Evolutionary conservation across 108 stramenopile genomes (phyloP), one percentile per base, ranked within the genome.

Genomic region (Craspedostauros australis): DNA sequence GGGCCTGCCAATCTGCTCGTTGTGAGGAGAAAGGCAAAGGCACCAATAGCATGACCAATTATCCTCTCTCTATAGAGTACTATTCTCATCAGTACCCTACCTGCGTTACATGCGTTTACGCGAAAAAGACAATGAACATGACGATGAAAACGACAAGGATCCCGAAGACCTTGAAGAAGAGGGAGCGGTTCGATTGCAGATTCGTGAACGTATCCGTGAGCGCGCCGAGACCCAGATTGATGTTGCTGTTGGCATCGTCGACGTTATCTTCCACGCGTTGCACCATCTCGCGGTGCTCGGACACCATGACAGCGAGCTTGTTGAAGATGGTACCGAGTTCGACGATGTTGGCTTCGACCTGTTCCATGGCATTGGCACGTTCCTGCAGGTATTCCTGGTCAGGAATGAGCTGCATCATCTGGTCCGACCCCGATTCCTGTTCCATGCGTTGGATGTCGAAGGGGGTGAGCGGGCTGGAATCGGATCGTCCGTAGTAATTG

Each of bases 221-320:
- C 11, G 66, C 52, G 24, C 73, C 70, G 68, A 93, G 48, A 66
- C 82, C 77, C 61, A 88, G 48, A 47, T 68, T 79, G 46, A 93
- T 71, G 39, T 78, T 93, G 25, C 75, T 51, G 46, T 84, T 82
- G n/a, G 91, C 78, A 23, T 88, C 86, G 25, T 93, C 86, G 15
- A 93, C 86, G 72, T 93, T 88, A 64, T 93, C 91, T 66, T 93
- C 91, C 34, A 93, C 86, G 50, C 86, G 59, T 49, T 86, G 81
- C 0, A 93, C 91, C 86, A 93, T 86, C 38, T 93, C 91, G 30
- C 68, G 60, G 58, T 93, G 91, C 46, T 93, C 86, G 32, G 75
- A 66, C 6, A 93, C 86, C 91, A 93, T 93, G 43, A 83, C 82
- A 0, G 91, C 91, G 33, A 93, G 61, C 50, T 84, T 84, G 49